Conservation (phyloP, 257 asterid species). For the Knoxia roxburghii region DNA sequence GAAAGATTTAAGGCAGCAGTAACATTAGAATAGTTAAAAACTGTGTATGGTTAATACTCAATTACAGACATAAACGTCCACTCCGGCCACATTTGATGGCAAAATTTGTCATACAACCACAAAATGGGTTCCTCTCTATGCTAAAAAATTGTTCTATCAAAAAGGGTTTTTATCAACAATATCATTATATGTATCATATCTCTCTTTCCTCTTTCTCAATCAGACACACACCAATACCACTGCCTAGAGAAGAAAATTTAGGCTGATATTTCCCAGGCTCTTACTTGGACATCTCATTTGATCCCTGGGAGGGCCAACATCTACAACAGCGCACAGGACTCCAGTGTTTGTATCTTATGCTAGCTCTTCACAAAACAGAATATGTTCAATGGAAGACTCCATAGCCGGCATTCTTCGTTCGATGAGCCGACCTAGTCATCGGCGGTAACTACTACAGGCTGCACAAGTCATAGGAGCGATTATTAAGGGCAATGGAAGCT, state of each 20-base stretch:
- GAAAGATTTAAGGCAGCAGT: no score
- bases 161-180: conserved; percentile 11
- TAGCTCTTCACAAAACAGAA: background rate
- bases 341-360: conserved; percentile 13
- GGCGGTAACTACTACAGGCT: background rate
- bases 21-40: background rate
- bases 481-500: background rate
- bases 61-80: conserved; percentile 13
- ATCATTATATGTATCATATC: conserved; percentile 5
- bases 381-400: background rate
- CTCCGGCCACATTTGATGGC: conserved; percentile 42
- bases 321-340: no score
- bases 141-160: conserved; percentile 13
- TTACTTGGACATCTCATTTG: conserved; percentile 7
- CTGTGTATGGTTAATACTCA: conserved; percentile 22
- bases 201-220: no score
- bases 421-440: background rate
- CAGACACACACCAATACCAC: no score
- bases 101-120: conserved; percentile 43
- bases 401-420: no score
- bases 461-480: background rate
- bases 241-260: conserved; percentile 28
- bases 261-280: conserved; percentile 21
- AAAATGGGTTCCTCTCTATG: conserved; percentile 40
- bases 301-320: background rate